These are phyloP conservation scores for Sequoiadendron giganteum DNA, from an alignment of 75 land plant species.

Conservation along the genomic window DNA sequence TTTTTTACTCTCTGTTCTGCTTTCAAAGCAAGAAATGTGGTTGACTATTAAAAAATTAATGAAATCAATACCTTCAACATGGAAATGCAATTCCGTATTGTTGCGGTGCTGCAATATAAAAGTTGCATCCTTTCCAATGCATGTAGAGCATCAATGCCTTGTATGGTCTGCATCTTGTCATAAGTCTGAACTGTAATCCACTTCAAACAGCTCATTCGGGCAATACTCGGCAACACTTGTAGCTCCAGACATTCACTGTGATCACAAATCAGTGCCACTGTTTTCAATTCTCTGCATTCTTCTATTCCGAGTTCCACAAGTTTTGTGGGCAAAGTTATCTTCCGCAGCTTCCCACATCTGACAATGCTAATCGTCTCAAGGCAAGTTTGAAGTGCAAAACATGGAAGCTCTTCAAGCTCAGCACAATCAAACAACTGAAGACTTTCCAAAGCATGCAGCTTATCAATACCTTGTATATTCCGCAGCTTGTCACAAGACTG, in stretches of 20 bases:
- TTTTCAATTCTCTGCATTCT: no score
- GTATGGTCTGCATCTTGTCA: not conserved
- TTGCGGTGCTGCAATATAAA: not conserved
- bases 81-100: not conserved
- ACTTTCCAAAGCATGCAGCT: not conserved
- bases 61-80: not conserved
- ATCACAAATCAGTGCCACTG: no score
- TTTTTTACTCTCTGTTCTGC: no score
- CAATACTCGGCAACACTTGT: not conserved
- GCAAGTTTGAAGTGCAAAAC: no score
- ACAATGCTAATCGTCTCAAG: no score
- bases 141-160: not conserved
- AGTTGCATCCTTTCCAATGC: not conserved
- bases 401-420: no score
- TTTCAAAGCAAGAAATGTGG: no score
- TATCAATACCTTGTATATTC: not conserved
- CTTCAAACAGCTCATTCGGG: not conserved
- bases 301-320: no score
- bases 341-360: no score
- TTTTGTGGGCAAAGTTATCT: no score
- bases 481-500: not conserved
- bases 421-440: no score
- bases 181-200: not conserved
- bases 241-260: not conserved
- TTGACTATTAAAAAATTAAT: no score